Evolutionary conservation across 1,284 basidiomycete genomes (phyloP).

Genomic region (Heterobasidion irregulare): DNA sequence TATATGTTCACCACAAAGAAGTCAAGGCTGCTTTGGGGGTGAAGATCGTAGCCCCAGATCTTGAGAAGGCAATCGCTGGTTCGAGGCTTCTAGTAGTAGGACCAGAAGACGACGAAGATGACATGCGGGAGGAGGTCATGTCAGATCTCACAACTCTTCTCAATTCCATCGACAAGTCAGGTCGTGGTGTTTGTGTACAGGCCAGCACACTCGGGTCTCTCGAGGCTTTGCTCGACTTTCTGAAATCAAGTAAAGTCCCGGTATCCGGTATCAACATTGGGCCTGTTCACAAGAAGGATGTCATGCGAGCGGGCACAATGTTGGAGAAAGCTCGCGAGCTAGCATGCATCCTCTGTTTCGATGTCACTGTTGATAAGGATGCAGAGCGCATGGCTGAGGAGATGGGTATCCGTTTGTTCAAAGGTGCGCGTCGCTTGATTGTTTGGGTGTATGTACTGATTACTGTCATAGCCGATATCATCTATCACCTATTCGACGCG

Average conservation of each 20-base stretch:
- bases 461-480: constrained; percentile 73
- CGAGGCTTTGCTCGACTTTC: constrained; percentile 95
- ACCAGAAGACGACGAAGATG: constrained; percentile 95
- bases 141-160: constrained; percentile 88
- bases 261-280: constrained; percentile 98
- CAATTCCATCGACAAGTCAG: constrained; percentile 91
- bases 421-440: constrained; percentile 40
- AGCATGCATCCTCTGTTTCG: constrained; percentile 95
- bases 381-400: constrained; percentile 89
- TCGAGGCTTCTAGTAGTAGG: constrained; percentile 89
- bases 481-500: constrained; percentile 97
- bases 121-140: constrained; percentile 94
- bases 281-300: constrained; percentile 93
- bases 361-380: constrained; percentile 91
- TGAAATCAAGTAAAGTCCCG: constrained; percentile 94
- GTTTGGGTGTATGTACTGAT: constrained; percentile 1
- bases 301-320: constrained; percentile 93
- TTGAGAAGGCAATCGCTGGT: constrained; percentile 99
- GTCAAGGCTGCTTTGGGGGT: constrained; percentile 98
- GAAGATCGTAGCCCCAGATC: constrained; percentile 92
- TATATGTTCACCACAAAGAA: constrained; percentile 97
- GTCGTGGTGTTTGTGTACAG: constrained; percentile 95
- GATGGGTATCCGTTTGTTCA: constrained; percentile 91
- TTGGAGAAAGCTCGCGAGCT: constrained; percentile 95
- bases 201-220: constrained; percentile 96